Conservation (phyloP, 2,329 filamentous ascomycete genomes). For the Xylaria sp. region DNA sequence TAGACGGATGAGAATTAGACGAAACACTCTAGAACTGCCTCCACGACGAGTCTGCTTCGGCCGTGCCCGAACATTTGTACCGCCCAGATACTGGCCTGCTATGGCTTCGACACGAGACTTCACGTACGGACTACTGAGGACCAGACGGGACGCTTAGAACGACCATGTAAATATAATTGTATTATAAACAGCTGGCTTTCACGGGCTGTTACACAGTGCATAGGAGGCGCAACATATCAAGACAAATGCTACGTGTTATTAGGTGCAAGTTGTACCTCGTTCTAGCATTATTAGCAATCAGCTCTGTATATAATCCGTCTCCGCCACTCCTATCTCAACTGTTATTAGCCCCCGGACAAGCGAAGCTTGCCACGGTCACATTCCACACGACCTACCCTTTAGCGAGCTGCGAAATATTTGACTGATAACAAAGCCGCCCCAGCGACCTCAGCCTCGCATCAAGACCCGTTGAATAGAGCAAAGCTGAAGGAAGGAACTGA, state of each 20-base stretch:
- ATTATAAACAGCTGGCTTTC: slow-evolving; percentile 18
- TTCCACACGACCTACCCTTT: not conserved
- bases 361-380: not conserved
- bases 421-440: not conserved
- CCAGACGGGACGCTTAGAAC: not conserved
- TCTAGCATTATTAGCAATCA: slow-evolving; percentile 9
- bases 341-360: slow-evolving; percentile 1
- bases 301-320: slow-evolving; percentile 6
- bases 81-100: not conserved
- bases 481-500: not conserved
- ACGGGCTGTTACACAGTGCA: slow-evolving; percentile 1
- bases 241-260: slow-evolving; percentile 4
- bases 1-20: slow-evolving; percentile 7
- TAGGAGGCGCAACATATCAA: slow-evolving; percentile 8
- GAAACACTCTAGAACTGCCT: slow-evolving; percentile 21
- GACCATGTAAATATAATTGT: slow-evolving; percentile 28
- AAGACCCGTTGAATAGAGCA: not conserved
- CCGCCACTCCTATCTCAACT: not conserved
- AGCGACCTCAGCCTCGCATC: not conserved
- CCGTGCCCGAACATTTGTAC: not conserved
- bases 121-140: not conserved
- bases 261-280: not conserved
- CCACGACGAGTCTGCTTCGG: slow-evolving; percentile 8
- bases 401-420: not conserved
- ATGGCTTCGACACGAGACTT: not conserved